Base-by-base conservation (phyloP, 129 eudicot species). In the Arctium lappa region DNA sequence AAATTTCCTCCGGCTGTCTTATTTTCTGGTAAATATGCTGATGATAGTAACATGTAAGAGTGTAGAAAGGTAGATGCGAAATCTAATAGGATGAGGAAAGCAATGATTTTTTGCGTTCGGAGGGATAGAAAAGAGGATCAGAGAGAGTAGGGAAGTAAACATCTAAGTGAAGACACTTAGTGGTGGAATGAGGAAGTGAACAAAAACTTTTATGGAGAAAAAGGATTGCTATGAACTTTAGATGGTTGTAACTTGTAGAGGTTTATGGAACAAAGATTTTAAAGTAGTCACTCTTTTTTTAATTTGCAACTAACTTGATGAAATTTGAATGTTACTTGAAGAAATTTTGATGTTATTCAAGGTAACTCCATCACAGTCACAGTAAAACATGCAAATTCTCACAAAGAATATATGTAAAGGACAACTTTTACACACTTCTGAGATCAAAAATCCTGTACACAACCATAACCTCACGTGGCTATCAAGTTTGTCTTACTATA, bases 401-500 rank as follows among this genome's bases (percentile, higher is more conserved):
- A 1, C 32, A 9, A 76, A 33, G 11, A 34, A 8, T 34, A 53
- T 30, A 22, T 22, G 10, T 37, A 9, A 10, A 56, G 50, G 31
- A 46, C 34, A 60, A 34, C 68, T 77, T 56, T 66, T 66, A 66
- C 34, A 27, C 66, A 27, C 71, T 22, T 18, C 53, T 42, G 63
- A 11, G 37, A 42, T 46, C 37, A 75, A 5, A 74, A 75, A 46
- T 75, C 50, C 11, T 36, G 72, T 62, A 65, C 29, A 29, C 75
- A 70, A 69, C 65, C 42, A 69, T 29, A 79, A 38, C 31, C 15
- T 68, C 50, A n/a, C 32, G 11, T 56, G 60, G 42, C 9, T 22
- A 77, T 34, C 34, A 77, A 77, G 6, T 78, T 37, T 38, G 22
- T 68, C 62, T 39, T 12, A 78, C 29, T 78, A 70, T 32, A 74